Evolutionary conservation across 1,284 basidiomycete species (phyloP).

Genomic region (Naganishia albida): DNA sequence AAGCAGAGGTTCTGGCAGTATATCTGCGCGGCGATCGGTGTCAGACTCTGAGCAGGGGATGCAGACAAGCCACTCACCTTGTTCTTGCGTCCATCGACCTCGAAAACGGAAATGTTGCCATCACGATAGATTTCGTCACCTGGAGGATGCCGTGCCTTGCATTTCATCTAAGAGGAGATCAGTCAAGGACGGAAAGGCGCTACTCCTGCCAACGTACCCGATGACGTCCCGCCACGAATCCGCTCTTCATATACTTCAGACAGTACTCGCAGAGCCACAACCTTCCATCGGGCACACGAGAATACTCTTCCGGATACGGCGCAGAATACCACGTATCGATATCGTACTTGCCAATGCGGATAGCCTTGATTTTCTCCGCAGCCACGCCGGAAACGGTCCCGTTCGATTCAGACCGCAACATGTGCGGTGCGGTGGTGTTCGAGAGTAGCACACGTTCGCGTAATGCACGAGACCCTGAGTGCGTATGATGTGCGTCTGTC

Average conservation of each 20-base stretch:
- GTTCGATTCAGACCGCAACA: conserved; percentile 7
- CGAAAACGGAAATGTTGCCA: conserved; percentile 84
- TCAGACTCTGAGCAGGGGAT: too few species aligned
- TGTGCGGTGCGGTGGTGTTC: conserved; percentile 20
- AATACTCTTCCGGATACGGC: conserved; percentile 97
- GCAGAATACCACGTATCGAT: conserved; percentile 99
- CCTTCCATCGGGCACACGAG: conserved; percentile 85
- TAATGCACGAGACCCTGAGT: conserved; percentile 41
- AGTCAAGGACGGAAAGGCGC: conserved; percentile 2
- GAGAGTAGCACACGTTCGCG: conserved; percentile 45
- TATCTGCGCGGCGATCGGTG: conserved; percentile 70
- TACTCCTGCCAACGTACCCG: conserved; percentile 60
- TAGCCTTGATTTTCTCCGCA: conserved; percentile 66
- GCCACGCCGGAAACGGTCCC: conserved; percentile 21
- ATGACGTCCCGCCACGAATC: conserved; percentile 84
- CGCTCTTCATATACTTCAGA: conserved; percentile 96
- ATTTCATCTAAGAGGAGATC: conserved; percentile 70
- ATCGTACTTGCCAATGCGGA: conserved; percentile 91
- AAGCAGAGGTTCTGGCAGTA: conserved; percentile 99
- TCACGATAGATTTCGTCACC: conserved; percentile 99
- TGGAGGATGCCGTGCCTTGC: conserved; percentile 90
- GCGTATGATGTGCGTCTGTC: not conserved
- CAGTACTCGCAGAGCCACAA: conserved; percentile 99
- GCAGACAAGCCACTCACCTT: conserved; percentile 61
- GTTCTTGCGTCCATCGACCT: conserved; percentile 97